These are phyloP conservation scores for Hanseniaspora sp. DNA, from an alignment of 1,139 yeast species.

Conservation along the genomic window DNA sequence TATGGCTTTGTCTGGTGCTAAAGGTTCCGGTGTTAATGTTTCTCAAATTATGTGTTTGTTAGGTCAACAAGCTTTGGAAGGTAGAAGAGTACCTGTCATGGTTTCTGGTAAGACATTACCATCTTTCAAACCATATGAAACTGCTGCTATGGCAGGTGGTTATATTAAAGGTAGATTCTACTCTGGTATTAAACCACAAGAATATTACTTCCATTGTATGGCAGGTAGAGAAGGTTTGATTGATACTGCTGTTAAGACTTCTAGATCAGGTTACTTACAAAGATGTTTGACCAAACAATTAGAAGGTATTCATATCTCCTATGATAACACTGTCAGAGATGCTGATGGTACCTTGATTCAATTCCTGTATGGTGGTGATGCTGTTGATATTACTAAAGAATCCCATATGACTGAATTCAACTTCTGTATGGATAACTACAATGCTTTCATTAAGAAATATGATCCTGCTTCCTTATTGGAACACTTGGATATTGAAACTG, in stretches of 20 bases:
- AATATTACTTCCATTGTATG: slow-evolving; percentile 99
- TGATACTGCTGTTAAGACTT: slow-evolving; percentile 98
- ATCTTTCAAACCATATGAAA: slow-evolving; percentile 90
- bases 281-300: slow-evolving; percentile 96
- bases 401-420: slow-evolving; percentile 88
- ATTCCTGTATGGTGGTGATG: slow-evolving; percentile 95
- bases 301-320: slow-evolving; percentile 90
- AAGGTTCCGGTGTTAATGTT: slow-evolving; percentile 96
- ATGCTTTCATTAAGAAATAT: slow-evolving; percentile 73
- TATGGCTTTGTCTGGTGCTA: slow-evolving; percentile 98
- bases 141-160: slow-evolving; percentile 98
- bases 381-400: slow-evolving; percentile 88
- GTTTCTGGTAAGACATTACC: slow-evolving; percentile 96
- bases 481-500: slow-evolving; percentile 71
- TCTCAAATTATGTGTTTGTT: slow-evolving; percentile 98
- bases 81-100: slow-evolving; percentile 99
- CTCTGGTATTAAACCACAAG: slow-evolving; percentile 98
- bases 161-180: slow-evolving; percentile 94
- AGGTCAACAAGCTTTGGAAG: slow-evolving; percentile 98
- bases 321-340: slow-evolving; percentile 93
- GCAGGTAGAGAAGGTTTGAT: slow-evolving; percentile 99
- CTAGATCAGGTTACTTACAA: slow-evolving; percentile 96
- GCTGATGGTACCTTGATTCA: slow-evolving; percentile 90
- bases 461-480: slow-evolving; percentile 70
- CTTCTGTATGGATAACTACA: slow-evolving; percentile 86